These are phyloP conservation scores for Rhizoctonia solani DNA, from an alignment of 1,284 basidiomycete species.

Conservation along the genomic window DNA sequence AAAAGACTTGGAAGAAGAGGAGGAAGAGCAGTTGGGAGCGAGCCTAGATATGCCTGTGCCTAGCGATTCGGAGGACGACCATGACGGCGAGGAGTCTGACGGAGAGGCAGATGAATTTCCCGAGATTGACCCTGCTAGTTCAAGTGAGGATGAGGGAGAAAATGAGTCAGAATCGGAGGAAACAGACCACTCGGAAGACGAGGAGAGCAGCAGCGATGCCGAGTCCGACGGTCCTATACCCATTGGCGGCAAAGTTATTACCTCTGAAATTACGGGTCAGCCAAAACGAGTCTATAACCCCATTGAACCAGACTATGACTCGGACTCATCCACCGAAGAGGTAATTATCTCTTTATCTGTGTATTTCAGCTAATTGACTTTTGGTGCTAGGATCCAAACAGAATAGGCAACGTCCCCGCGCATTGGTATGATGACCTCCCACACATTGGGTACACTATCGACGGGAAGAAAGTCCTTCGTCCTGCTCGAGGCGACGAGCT, in stretches of 20 bases:
- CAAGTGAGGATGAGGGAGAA: slow-evolving; percentile 52
- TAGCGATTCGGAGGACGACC: slow-evolving; percentile 66
- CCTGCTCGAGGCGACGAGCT: slow-evolving; percentile 96
- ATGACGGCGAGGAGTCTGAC: slow-evolving; percentile 54
- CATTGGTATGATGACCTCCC: slow-evolving; percentile 99
- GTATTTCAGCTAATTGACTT: slow-evolving; percentile 30
- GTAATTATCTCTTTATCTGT: slow-evolving; percentile 54
- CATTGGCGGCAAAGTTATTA: slow-evolving; percentile 68
- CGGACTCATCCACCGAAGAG: slow-evolving; percentile 96
- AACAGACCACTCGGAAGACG: slow-evolving; percentile 46
- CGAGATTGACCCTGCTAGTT: slow-evolving; percentile 58
- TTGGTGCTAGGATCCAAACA: slow-evolving; percentile 75
- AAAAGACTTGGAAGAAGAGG: slow-evolving; percentile 52
- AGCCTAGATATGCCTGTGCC: slow-evolving; percentile 58
- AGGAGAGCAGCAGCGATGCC: slow-evolving; percentile 47
- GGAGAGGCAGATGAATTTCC: slow-evolving; percentile 57
- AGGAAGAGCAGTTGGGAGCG: slow-evolving; percentile 42
- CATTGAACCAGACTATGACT: slow-evolving; percentile 95
- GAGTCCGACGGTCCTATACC: slow-evolving; percentile 39
- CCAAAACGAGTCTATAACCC: slow-evolving; percentile 90
- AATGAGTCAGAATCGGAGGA: slow-evolving; percentile 48
- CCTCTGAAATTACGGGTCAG: slow-evolving; percentile 84
- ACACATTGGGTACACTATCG: slow-evolving; percentile 97
- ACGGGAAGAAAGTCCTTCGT: slow-evolving; percentile 92
- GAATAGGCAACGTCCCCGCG: slow-evolving; percentile 92